These are phyloP conservation scores for Coemansia sp. DNA, from an alignment of 192 early-diverging fungal species.

Conservation along the genomic window DNA sequence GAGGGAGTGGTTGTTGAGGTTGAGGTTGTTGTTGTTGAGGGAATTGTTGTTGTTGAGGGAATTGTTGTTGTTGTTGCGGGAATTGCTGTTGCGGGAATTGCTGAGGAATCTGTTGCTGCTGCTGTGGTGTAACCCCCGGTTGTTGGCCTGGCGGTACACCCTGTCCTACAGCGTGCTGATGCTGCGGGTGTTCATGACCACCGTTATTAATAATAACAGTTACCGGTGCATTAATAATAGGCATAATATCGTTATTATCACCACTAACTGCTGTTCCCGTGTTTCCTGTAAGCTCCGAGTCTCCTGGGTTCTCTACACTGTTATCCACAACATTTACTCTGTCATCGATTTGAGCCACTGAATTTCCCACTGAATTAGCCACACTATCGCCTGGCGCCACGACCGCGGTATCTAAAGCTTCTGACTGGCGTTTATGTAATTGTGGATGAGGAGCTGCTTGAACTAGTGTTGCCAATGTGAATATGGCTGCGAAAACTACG, in stretches of 20 bases:
- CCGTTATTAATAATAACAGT: slow-evolving; percentile 34
- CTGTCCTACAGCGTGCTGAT: background rate
- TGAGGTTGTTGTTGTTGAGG: no score
- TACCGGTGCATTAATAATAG: slow-evolving; percentile 48
- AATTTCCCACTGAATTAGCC: slow-evolving; percentile 38
- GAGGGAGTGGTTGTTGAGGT: no score
- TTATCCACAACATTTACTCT: slow-evolving; percentile 23
- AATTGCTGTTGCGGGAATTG: slow-evolving; percentile 4
- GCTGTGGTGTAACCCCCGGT: no score
- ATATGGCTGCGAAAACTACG: background rate
- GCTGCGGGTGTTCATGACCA: background rate
- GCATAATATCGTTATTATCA: slow-evolving; percentile 46
- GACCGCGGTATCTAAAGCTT: background rate
- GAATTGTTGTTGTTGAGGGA: no score
- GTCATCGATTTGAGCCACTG: slow-evolving; percentile 31
- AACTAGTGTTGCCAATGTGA: background rate
- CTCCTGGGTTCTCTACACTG: slow-evolving; percentile 29
- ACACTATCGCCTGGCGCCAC: no score
- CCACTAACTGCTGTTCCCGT: slow-evolving; percentile 44
- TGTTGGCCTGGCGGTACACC: background rate
- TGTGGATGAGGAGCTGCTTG: background rate
- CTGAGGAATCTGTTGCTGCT: slow-evolving; percentile 1
- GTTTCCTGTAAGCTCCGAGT: slow-evolving; percentile 37
- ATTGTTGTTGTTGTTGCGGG: no score
- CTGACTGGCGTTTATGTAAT: background rate